Conservation (phyloP, 1,139 yeast genomes). For the Sugiyamaella castrensis region DNA sequence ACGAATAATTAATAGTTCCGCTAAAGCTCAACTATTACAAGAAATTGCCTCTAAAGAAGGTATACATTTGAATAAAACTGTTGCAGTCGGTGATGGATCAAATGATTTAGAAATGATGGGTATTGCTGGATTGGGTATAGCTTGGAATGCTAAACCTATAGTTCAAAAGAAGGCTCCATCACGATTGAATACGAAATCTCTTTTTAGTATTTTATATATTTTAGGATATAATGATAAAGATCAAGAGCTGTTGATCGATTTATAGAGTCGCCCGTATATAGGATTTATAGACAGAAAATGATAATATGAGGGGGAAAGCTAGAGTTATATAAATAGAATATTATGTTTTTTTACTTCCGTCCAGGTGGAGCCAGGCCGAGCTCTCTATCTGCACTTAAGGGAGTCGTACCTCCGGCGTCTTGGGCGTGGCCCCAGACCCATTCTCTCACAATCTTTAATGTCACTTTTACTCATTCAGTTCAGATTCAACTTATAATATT, state of each 20-base stretch:
- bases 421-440: too few relatives aligned
- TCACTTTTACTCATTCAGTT: too few relatives aligned
- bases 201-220: slow-evolving; percentile 73
- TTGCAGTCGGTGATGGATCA: slow-evolving; percentile 98
- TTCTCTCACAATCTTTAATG: too few relatives aligned
- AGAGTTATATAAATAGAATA: too few relatives aligned
- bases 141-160: slow-evolving; percentile 95
- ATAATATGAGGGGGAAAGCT: too few relatives aligned
- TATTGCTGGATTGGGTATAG: slow-evolving; percentile 89
- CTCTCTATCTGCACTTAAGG: too few relatives aligned
- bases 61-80: slow-evolving; percentile 51
- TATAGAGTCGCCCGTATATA: too few relatives aligned
- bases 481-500: too few relatives aligned
- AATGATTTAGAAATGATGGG: slow-evolving; percentile 94
- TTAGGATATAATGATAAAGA: slow-evolving; percentile 71
- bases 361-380: too few relatives aligned
- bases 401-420: too few relatives aligned
- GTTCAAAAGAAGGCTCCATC: slow-evolving; percentile 82
- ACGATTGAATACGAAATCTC: slow-evolving; percentile 65
- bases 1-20: slow-evolving; percentile 78
- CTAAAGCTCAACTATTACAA: slow-evolving; percentile 70
- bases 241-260: slow-evolving; percentile 19
- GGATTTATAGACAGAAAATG: too few relatives aligned
- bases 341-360: too few relatives aligned
- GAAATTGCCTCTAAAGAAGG: slow-evolving; percentile 64